A percentile compares a stretch with the other conserved stretches of the same genome.
Evolutionary conservation across 768 basidiomycete genomes (phyloP).

Genomic region (Russula compacta): DNA sequence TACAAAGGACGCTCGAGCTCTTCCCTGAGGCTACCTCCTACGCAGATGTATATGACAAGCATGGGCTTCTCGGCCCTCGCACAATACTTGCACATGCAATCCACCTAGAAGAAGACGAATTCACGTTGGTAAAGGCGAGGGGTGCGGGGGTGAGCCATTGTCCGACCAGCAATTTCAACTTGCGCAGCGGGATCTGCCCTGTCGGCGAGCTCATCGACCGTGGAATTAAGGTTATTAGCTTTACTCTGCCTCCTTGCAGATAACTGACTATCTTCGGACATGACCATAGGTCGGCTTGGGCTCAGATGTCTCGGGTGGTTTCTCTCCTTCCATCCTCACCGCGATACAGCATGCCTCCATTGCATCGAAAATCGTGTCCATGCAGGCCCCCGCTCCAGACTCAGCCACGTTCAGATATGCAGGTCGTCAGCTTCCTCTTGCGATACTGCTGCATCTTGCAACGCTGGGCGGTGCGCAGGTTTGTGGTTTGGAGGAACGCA

Average conservation of each 20-base stretch:
- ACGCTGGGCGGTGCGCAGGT: conserved; percentile 87
- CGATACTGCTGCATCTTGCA: conserved; percentile 80
- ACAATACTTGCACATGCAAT: conserved; percentile 88
- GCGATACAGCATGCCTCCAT: conserved; percentile 68
- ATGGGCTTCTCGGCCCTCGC: conserved; percentile 63
- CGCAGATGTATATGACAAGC: conserved; percentile 73
- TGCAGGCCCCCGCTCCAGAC: conserved; percentile 30
- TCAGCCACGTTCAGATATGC: conserved; percentile 30
- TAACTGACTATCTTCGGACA: background rate
- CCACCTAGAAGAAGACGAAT: conserved; percentile 64
- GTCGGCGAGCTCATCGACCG: conserved; percentile 72
- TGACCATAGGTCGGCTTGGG: conserved; percentile 79
- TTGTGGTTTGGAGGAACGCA: conserved; percentile 53
- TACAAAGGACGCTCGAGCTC: conserved; percentile 51
- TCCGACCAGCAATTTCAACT: conserved; percentile 88
- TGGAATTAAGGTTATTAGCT: conserved; percentile 59
- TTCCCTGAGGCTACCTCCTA: conserved; percentile 64
- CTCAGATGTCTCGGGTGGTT: conserved; percentile 88
- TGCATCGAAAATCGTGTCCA: conserved; percentile 66
- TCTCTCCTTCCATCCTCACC: conserved; percentile 68
- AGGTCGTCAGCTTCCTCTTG: conserved; percentile 56
- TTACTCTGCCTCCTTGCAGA: background rate
- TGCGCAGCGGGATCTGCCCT: conserved; percentile 76
- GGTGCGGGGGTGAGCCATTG: conserved; percentile 84
- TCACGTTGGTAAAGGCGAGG: conserved; percentile 55